Evolutionary conservation across 192 early-diverging fungal genomes (phyloP).

Genomic region (Backusella tarrabulga): DNA sequence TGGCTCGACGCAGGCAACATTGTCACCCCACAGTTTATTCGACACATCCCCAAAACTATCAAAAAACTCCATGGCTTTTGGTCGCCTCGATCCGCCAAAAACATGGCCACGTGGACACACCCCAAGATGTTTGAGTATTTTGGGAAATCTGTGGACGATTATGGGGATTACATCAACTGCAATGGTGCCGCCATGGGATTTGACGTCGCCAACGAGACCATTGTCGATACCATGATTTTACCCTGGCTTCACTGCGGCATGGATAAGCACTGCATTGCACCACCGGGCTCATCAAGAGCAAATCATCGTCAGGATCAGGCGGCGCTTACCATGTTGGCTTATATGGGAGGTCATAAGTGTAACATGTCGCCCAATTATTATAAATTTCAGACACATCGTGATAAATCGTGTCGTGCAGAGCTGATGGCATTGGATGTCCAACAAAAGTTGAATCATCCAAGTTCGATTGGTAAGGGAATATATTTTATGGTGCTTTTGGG

Average conservation of each 20-base stretch:
- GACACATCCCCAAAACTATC: slow-evolving; percentile 38
- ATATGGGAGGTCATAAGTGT: slow-evolving; percentile 37
- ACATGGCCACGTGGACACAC: slow-evolving; percentile 47
- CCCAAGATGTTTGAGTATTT: slow-evolving; percentile 45
- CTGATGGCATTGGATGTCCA: slow-evolving; percentile 16
- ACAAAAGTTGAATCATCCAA: slow-evolving; percentile 22
- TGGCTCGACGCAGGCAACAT: slow-evolving; percentile 55
- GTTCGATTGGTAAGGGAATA: slow-evolving; percentile 22
- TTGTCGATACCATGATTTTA: slow-evolving; percentile 35
- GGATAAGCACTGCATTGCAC: slow-evolving; percentile 50
- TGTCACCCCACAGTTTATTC: slow-evolving; percentile 44
- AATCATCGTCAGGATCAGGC: slow-evolving; percentile 62
- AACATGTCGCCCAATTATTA: slow-evolving; percentile 15
- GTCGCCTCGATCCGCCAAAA: slow-evolving; percentile 43
- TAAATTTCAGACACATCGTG: slow-evolving; percentile 20
- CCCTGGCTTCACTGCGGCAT: slow-evolving; percentile 44
- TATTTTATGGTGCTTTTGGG: neutral
- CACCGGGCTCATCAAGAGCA: slow-evolving; percentile 38
- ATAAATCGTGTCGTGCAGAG: slow-evolving; percentile 20
- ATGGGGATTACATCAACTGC: slow-evolving; percentile 41
- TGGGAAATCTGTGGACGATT: slow-evolving; percentile 26
- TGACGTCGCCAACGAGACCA: slow-evolving; percentile 35
- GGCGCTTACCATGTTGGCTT: slow-evolving; percentile 43
- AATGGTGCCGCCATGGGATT: slow-evolving; percentile 47
- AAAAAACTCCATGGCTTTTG: slow-evolving; percentile 43